phyloP scores from a whole-genome alignment of 208 protist species.

The Paratrypanosoma confusum region DNA sequence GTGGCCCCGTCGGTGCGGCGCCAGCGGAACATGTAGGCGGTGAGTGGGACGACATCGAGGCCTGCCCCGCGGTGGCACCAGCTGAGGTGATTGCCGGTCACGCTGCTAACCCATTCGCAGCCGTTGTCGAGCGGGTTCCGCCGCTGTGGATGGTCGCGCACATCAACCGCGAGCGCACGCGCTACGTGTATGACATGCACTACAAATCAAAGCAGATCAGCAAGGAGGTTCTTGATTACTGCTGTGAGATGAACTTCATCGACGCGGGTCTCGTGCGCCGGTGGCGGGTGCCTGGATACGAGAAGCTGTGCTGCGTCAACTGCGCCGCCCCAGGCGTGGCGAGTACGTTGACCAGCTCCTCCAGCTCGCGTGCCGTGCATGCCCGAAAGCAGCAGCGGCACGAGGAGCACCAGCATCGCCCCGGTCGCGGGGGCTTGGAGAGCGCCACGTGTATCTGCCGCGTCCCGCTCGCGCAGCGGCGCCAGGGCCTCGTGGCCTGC shows the following conservation, averaged over 20 bases:
- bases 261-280: constrained; percentile 56
- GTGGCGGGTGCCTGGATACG: constrained; percentile 77
- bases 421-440: constrained; percentile 1
- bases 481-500: constrained; percentile 47
- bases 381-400: constrained; percentile 29
- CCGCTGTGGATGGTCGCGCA: constrained; percentile 67
- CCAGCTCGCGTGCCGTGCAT: constrained; percentile 41
- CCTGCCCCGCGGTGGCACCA: too few species aligned
- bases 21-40: too few species aligned
- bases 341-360: constrained; percentile 31
- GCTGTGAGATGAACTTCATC: constrained; percentile 76
- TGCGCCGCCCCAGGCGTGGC: constrained; percentile 65
- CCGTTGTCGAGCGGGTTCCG: constrained; percentile 17
- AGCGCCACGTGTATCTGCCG: constrained; percentile 64
- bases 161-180: constrained; percentile 75
- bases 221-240: constrained; percentile 75
- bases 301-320: constrained; percentile 70
- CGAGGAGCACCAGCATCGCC: constrained; percentile 1
- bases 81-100: too few species aligned
- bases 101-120: too few species aligned
- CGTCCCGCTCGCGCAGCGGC: constrained; percentile 51
- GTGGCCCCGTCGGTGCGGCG: too few species aligned
- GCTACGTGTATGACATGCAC: constrained; percentile 65
- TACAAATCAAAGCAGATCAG: constrained; percentile 29
- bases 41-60: too few species aligned